Conservation (phyloP, 495 filamentous ascomycete species). For the Jackrogersella minutella region DNA sequence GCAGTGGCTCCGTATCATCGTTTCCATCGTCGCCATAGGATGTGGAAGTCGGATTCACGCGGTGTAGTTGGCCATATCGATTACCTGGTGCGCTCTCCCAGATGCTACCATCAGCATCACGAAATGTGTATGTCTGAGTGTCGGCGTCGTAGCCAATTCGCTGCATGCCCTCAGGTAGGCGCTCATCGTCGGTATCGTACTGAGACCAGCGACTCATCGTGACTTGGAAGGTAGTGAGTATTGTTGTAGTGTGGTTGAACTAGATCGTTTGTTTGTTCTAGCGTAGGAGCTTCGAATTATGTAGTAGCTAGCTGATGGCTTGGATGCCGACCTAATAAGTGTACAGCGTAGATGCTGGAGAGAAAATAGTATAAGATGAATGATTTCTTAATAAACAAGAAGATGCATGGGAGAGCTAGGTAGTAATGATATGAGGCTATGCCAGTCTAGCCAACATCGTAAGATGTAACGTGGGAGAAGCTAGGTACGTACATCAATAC, state of each 20-base stretch:
- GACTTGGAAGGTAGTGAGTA: not conserved
- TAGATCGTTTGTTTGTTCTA: not conserved
- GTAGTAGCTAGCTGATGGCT: not conserved
- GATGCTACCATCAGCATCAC: slow-evolving; percentile 48
- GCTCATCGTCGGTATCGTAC: slow-evolving; percentile 58
- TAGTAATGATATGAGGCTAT: not conserved
- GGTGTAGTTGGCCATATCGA: slow-evolving; percentile 54
- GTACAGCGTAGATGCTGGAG: not conserved
- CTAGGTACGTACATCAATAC: too few species aligned
- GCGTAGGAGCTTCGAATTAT: not conserved
- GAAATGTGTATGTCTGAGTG: slow-evolving; percentile 58
- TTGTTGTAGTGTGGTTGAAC: not conserved
- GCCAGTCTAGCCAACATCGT: slow-evolving; percentile 1
- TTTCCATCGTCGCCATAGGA: slow-evolving; percentile 37
- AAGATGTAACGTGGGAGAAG: slow-evolving; percentile 1
- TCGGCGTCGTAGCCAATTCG: slow-evolving; percentile 64
- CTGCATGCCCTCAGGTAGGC: slow-evolving; percentile 61
- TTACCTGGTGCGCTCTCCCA: slow-evolving; percentile 57
- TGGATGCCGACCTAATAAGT: too few species aligned
- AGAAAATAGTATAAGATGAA: not conserved
- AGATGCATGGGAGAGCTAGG: not conserved
- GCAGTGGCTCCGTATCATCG: slow-evolving; percentile 30
- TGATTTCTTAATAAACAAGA: not conserved
- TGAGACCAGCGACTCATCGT: slow-evolving; percentile 54
- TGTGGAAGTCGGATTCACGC: slow-evolving; percentile 31